phyloP scores from a whole-genome alignment of 139 green algal species.

The Tetradesmus obliquus region DNA sequence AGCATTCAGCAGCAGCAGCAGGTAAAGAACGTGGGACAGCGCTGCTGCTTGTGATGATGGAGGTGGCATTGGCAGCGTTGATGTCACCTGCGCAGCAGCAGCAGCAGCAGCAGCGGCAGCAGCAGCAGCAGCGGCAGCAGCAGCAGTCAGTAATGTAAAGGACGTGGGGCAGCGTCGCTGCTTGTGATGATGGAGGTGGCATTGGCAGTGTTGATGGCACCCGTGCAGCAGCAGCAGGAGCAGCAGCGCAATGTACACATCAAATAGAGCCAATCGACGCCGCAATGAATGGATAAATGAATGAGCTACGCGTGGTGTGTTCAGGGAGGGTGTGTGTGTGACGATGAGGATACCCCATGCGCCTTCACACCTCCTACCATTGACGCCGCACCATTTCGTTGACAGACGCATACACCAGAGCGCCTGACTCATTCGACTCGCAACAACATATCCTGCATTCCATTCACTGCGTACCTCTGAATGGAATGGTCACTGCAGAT shows the following conservation, averaged over 20 bases:
- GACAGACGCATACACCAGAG: too few relatives aligned
- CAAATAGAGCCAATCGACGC: too few relatives aligned
- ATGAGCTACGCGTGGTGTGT: not conserved
- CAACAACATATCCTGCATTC: too few relatives aligned
- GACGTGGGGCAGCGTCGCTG: not conserved
- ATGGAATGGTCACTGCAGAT: not conserved
- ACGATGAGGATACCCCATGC: too few relatives aligned
- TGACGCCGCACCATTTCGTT: too few relatives aligned
- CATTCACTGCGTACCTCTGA: not conserved
- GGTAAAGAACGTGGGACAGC: not conserved
- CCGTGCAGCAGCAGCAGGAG: not conserved
- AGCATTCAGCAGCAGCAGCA: not conserved
- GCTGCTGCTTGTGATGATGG: not conserved
- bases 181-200: not conserved
- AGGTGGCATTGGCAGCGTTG: not conserved
- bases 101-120: not conserved
- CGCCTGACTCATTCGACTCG: too few relatives aligned
- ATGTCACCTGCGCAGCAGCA: not conserved
- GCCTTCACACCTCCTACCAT: too few relatives aligned
- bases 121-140: not conserved
- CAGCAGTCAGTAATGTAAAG: not conserved
- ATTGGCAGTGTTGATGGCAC: not conserved
- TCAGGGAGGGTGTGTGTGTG: too few relatives aligned
- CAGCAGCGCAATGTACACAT: not conserved
- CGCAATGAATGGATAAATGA: too few relatives aligned